Evolutionary conservation across 805 yeast species (phyloP).

Genomic region (Candida dajiaensis): DNA sequence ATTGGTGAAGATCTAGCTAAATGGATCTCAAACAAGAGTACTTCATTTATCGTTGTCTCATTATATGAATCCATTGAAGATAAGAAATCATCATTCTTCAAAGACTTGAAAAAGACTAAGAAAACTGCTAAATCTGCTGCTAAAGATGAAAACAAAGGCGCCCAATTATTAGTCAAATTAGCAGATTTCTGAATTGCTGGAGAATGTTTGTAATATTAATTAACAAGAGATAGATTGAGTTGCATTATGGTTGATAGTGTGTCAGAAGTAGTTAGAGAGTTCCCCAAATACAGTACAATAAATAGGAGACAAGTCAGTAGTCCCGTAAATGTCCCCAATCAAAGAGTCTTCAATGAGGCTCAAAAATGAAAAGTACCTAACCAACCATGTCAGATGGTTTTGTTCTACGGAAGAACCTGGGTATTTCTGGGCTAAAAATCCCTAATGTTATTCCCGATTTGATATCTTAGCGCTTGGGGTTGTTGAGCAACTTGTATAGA

Average conservation of each 20-base stretch:
- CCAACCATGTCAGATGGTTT: background rate
- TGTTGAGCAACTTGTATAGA: conserved; percentile 35
- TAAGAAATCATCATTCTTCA: conserved; percentile 41
- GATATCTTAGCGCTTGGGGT: conserved; percentile 39
- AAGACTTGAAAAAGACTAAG: conserved; percentile 46
- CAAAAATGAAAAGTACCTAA: too few relatives aligned
- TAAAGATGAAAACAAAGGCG: conserved; percentile 58
- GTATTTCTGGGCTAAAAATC: conserved; percentile 41
- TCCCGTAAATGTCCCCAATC: too few relatives aligned
- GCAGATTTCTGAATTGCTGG: conserved; percentile 12
- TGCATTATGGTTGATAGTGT: background rate
- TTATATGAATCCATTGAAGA: conserved; percentile 60
- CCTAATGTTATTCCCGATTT: conserved; percentile 46
- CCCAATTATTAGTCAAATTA: conserved; percentile 41
- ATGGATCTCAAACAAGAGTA: conserved; percentile 67
- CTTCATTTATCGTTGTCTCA: conserved; percentile 79
- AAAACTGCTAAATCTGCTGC: conserved; percentile 37
- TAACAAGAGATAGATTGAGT: background rate
- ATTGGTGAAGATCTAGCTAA: conserved; percentile 46
- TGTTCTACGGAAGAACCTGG: conserved; percentile 23
- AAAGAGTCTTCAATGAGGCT: too few relatives aligned
- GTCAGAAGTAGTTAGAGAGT: too few relatives aligned
- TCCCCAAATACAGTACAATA: too few relatives aligned
- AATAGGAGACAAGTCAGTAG: too few relatives aligned
- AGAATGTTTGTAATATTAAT: background rate